Percentiles rank a stretch among this genome's conserved stretches.
Conservation (phyloP, 2,329 filamentous ascomycete genomes). For the Diaporthe destruens region DNA sequence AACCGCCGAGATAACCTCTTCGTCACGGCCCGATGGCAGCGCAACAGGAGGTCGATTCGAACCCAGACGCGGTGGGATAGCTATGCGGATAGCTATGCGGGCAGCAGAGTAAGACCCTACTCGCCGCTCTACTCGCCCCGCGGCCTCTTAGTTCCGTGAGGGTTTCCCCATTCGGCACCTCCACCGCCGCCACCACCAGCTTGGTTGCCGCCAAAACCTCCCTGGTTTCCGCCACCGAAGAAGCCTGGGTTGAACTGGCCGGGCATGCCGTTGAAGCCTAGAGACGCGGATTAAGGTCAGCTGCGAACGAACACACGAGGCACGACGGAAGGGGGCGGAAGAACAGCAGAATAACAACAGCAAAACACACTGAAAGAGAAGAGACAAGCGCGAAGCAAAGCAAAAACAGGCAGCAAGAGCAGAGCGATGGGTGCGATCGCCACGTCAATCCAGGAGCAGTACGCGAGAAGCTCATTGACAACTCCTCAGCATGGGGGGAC, state of each 20-base stretch:
- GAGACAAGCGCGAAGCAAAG: neutral
- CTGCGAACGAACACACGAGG: neutral
- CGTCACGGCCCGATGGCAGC: neutral
- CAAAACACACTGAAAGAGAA: neutral
- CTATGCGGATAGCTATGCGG: neutral
- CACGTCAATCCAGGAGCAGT: neutral
- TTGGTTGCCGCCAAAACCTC: slow-evolving; percentile 77
- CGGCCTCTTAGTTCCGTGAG: slow-evolving; percentile 83
- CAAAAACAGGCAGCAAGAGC: neutral
- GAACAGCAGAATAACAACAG: neutral
- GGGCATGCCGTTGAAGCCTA: slow-evolving; percentile 77
- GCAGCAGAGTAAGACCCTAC: slow-evolving; percentile 47
- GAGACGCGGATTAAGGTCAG: slow-evolving; percentile 43
- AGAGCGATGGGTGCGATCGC: neutral
- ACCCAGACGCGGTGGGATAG: neutral
- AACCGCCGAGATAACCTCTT: neutral
- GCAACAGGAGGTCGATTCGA: neutral
- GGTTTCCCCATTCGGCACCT: slow-evolving; percentile 78
- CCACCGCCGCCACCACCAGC: slow-evolving; percentile 27
- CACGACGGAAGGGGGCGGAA: neutral
- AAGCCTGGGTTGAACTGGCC: slow-evolving; percentile 80
- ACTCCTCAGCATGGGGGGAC: neutral
- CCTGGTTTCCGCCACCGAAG: slow-evolving; percentile 69
- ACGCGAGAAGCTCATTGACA: slow-evolving; percentile 1
- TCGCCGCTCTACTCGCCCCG: slow-evolving; percentile 79